Percentiles rank a stretch among this genome's conserved stretches.
Conservation (phyloP, 73 alveolate species). For the Paramecium primaurelia region DNA sequence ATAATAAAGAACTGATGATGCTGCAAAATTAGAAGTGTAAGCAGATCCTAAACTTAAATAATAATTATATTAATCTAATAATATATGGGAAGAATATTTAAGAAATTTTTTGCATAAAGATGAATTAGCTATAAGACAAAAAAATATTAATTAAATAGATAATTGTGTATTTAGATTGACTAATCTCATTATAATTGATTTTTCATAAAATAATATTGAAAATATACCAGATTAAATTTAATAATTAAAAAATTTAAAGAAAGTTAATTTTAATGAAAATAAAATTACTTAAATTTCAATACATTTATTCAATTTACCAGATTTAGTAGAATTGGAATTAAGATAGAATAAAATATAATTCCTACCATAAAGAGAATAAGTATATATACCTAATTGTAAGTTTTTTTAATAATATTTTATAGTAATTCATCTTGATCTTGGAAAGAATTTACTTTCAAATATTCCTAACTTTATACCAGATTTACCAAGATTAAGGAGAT, state of each 20-base stretch:
- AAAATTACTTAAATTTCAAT: background rate
- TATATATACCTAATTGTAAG: constrained; percentile 7
- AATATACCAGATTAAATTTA: background rate
- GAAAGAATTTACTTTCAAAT: background rate
- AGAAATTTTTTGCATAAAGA: constrained; percentile 52
- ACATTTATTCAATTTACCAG: background rate
- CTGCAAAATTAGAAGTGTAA: constrained; percentile 19
- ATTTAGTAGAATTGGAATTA: constrained; percentile 32
- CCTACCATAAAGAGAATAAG: background rate
- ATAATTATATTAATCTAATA: background rate
- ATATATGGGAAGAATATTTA: constrained; percentile 30
- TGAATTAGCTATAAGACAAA: constrained; percentile 36
- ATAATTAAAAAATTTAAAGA: constrained; percentile 1
- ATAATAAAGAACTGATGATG: constrained; percentile 75
- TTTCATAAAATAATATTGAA: constrained; percentile 32
- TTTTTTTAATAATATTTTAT: background rate
- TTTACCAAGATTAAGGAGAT: background rate
- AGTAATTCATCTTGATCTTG: background rate
- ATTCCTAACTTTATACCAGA: constrained; percentile 2
- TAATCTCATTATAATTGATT: constrained; percentile 14
- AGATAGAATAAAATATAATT: constrained; percentile 16
- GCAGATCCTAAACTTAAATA: constrained; percentile 39
- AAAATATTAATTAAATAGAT: constrained; percentile 23
- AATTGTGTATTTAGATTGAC: background rate
- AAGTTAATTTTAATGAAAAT: constrained; percentile 30